phyloP scores from a whole-genome alignment of 2,329 filamentous ascomycete genomes.

The Metarhizium rileyi region DNA sequence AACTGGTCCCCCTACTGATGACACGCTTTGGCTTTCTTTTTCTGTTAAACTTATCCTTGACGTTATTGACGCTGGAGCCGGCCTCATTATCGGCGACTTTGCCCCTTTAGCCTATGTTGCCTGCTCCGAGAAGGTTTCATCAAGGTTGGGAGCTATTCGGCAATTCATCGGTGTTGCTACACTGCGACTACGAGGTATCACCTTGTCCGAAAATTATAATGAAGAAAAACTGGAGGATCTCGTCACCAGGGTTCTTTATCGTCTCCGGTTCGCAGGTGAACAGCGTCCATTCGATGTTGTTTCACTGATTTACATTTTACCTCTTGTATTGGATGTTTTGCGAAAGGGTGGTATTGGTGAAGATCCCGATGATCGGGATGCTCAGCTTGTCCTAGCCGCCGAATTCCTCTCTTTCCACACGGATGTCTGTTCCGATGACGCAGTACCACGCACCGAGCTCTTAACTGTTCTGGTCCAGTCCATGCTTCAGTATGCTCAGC shows the following conservation, averaged over 20 bases:
- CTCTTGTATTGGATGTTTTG: conserved; percentile 70
- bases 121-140: conserved; percentile 65
- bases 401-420: conserved; percentile 89
- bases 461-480: conserved; percentile 63
- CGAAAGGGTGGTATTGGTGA: conserved; percentile 68
- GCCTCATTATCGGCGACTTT: conserved; percentile 69
- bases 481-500: conserved; percentile 83
- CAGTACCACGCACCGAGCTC: conserved; percentile 67
- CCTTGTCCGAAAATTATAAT: conserved; percentile 61
- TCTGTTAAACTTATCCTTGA: conserved; percentile 66
- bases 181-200: conserved; percentile 66
- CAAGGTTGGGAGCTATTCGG: conserved; percentile 64
- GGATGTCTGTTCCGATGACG: conserved; percentile 62
- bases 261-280: conserved; percentile 80
- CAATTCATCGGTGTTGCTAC: conserved; percentile 83
- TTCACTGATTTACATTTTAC: conserved; percentile 78
- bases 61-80: conserved; percentile 70
- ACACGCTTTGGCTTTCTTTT: conserved; percentile 76
- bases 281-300: conserved; percentile 88
- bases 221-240: conserved; percentile 77
- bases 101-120: conserved; percentile 71
- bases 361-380: conserved; percentile 69
- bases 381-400: conserved; percentile 79
- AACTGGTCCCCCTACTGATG: conserved; percentile 79
- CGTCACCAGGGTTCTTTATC: conserved; percentile 81